Base-by-base conservation (phyloP, 139 green algal genomes). In the Coelastrella sp. region DNA sequence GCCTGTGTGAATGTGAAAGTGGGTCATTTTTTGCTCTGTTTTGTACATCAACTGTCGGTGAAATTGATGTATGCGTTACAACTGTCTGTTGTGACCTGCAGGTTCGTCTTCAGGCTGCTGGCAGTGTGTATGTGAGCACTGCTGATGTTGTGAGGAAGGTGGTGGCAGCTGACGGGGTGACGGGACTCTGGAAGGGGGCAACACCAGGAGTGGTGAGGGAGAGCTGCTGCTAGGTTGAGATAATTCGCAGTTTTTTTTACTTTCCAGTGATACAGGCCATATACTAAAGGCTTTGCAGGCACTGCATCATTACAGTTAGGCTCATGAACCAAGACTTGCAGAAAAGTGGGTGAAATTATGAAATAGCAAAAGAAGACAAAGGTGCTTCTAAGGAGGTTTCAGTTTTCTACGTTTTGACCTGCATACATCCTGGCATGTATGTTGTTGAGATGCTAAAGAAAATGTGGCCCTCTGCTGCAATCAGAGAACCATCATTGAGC, bases 131-230 rank as follows among this genome's bases (percentile, higher is more conserved):
- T 70, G 85, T 8, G 11, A 84, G 89, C 78, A 59, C 65, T 8
- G 14, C 66, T 7, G 75, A 19, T 0, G 82, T 91, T 5, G 68
- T 92, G 7, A 35, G 61, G 15, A 73, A 81, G 88, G 89, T 92
- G 60, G 22, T 89, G 15, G 19, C 35, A 15, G 68, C 20, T n/a
- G 82, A 86, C 25, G 89, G 89, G 0, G 60, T 92, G 24, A 14
- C 19, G 22, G 89, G 89, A 10, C 89, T 92, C n/a, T 92, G 89
- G 89, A 85, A 80, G 63, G 89, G 89, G 6, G 89, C 89, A 56
- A 86, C 82, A 57, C 89, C 89, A 35, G 89, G 82, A n/a, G 56
- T 92, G 89, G 89, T 89, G 63, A 80, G 89, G 15, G n/a, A 59
- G 35, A 88, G 65, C 84, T 73, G 70, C 20, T 19, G 59, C 60